Evolutionary conservation across 495 filamentous ascomycete genomes (phyloP).

Genomic region (Podospora appendiculata): DNA sequence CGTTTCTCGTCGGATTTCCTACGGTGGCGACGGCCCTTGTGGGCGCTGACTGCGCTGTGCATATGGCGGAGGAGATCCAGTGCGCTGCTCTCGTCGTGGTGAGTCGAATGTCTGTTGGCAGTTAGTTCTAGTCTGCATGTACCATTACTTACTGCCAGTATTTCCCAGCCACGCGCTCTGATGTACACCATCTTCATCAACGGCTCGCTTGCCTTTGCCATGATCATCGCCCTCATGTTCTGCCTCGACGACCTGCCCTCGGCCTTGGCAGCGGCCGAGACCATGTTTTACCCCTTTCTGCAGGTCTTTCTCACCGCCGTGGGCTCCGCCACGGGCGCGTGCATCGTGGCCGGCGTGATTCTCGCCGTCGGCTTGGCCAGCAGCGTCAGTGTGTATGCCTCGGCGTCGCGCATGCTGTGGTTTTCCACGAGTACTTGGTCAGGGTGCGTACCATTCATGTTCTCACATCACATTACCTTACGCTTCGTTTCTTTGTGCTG

Average conservation of each 20-base stretch:
- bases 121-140: too few relatives aligned
- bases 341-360: slow-evolving; percentile 37
- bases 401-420: slow-evolving; percentile 47
- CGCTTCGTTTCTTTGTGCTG: too few relatives aligned
- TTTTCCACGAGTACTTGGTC: slow-evolving; percentile 32
- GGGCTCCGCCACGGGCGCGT: slow-evolving; percentile 31
- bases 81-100: slow-evolving; percentile 40
- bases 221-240: slow-evolving; percentile 43
- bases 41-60: slow-evolving; percentile 21
- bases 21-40: slow-evolving; percentile 10
- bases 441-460: slow-evolving; percentile 26
- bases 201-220: slow-evolving; percentile 41
- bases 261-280: slow-evolving; percentile 23
- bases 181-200: slow-evolving; percentile 33
- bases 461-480: too few relatives aligned
- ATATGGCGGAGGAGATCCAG: too few relatives aligned
- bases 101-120: too few relatives aligned
- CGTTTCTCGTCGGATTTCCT: slow-evolving; percentile 24
- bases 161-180: too few relatives aligned
- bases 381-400: slow-evolving; percentile 38
- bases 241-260: slow-evolving; percentile 35
- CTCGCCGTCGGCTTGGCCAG: slow-evolving; percentile 34
- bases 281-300: slow-evolving; percentile 40
- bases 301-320: slow-evolving; percentile 41
- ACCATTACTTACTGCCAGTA: too few relatives aligned